Evolutionary conservation across 1,284 basidiomycete species (phyloP).

Genomic region (Apiotrichum domesticum): DNA sequence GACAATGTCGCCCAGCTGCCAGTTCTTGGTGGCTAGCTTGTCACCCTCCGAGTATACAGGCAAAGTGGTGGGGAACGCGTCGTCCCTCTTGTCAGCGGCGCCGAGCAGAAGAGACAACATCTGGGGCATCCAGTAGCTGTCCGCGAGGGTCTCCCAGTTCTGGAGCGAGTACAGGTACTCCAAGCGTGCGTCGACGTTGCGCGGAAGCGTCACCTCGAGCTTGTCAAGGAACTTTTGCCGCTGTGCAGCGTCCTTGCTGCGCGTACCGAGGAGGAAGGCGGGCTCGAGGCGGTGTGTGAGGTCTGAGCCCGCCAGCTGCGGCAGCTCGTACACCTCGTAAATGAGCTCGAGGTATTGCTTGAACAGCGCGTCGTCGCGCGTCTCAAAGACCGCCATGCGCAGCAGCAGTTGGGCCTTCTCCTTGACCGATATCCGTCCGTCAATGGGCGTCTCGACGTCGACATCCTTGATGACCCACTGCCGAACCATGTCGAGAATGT

Average conservation of each 20-base stretch:
- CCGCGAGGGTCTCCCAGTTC: slow-evolving; percentile 89
- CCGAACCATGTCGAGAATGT: slow-evolving; percentile 78
- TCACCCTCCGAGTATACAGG: slow-evolving; percentile 15
- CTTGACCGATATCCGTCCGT: slow-evolving; percentile 69
- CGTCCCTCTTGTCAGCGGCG: slow-evolving; percentile 61
- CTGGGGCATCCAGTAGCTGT: slow-evolving; percentile 92
- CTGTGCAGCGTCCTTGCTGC: slow-evolving; percentile 70
- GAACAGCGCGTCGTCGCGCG: slow-evolving; percentile 68
- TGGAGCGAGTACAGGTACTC: slow-evolving; percentile 90
- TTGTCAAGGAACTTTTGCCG: slow-evolving; percentile 86
- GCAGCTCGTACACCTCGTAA: slow-evolving; percentile 89
- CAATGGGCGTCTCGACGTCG: slow-evolving; percentile 44
- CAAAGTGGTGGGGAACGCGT: slow-evolving; percentile 32
- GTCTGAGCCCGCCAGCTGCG: slow-evolving; percentile 79
- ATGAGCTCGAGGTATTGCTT: slow-evolving; percentile 84
- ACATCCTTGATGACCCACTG: slow-evolving; percentile 83
- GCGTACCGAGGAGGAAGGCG: slow-evolving; percentile 87
- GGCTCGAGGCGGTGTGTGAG: slow-evolving; percentile 89
- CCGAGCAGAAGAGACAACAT: slow-evolving; percentile 86
- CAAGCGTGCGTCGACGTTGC: slow-evolving; percentile 71
- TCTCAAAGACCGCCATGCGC: slow-evolving; percentile 87
- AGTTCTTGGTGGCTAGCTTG: slow-evolving; percentile 25
- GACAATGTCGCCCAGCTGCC: slow-evolving; percentile 56
- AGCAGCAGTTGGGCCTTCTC: slow-evolving; percentile 87
- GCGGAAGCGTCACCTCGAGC: slow-evolving; percentile 81